phyloP scores from a whole-genome alignment of 345 rosid genomes.

The Hirschfeldia incana region DNA sequence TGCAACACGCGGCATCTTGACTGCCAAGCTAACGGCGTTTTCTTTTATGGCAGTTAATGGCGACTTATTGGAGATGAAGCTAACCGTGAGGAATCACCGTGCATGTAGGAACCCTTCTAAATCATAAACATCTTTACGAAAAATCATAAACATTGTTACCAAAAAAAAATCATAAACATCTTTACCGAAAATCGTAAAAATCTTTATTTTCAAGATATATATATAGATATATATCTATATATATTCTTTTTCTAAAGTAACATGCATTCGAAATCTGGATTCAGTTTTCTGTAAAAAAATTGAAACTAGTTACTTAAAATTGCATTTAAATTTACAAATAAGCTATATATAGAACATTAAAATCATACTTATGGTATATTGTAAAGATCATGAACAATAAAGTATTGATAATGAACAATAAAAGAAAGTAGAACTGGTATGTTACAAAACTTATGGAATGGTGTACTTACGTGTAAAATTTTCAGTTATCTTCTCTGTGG shows the following conservation, averaged over 20 bases:
- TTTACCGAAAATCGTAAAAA: no score
- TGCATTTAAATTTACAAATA: no score
- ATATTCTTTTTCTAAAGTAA: no score
- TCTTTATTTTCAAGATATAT: neutral
- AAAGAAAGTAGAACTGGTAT: neutral
- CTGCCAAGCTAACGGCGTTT: neutral
- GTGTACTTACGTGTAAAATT: neutral
- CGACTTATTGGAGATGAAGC: neutral
- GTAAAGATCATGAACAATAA: neutral
- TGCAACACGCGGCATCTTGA: neutral
- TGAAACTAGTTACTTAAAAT: no score
- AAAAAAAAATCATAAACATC: no score
- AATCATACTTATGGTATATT: no score
- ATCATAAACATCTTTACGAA: neutral
- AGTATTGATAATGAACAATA: no score
- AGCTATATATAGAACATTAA: no score
- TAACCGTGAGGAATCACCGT: neutral
- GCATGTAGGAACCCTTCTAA: neutral
- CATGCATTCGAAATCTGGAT: neutral
- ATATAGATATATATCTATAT: no score
- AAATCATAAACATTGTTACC: neutral
- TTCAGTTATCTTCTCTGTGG: neutral
- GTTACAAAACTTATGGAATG: neutral
- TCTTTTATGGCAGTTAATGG: neutral
- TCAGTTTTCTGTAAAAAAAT: no score